phyloP scores from a whole-genome alignment of 306 rosid species.

The Castanea mollissima region DNA sequence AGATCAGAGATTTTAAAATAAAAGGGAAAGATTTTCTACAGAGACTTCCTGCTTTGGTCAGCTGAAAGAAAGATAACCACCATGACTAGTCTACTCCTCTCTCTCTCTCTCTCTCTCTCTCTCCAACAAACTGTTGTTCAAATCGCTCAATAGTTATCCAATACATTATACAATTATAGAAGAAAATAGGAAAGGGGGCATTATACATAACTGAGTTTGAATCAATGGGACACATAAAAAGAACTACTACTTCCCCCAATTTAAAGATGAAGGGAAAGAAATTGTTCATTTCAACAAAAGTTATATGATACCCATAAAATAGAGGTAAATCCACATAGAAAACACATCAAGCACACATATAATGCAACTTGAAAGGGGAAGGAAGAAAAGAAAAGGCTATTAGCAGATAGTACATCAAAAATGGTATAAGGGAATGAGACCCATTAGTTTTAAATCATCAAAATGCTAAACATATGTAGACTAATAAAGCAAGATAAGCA shows the following conservation, averaged over 20 bases:
- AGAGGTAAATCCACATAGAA: slow-evolving; percentile 2
- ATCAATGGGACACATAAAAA: neutral
- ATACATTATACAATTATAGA: neutral
- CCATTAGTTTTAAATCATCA: neutral
- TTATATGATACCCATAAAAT: neutral
- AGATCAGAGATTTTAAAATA: slow-evolving; percentile 17
- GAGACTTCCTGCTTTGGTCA: neutral
- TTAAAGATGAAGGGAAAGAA: neutral
- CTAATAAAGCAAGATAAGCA: neutral
- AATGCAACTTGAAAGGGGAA: neutral
- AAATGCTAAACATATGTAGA: neutral
- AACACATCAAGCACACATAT: too few relatives aligned
- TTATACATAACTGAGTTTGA: neutral
- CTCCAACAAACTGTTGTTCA: neutral
- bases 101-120: neutral
- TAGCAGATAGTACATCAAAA: neutral
- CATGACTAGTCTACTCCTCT: neutral
- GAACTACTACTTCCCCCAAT: neutral
- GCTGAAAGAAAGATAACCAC: neutral
- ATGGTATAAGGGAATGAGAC: neutral
- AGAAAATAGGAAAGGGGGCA: neutral
- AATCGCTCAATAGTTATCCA: neutral
- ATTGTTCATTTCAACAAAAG: neutral
- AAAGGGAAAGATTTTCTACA: neutral
- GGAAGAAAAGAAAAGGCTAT: neutral